Percentiles rank a stretch among this genome's conserved stretches.
Conservation (phyloP, 768 basidiomycete genomes). For the Lentinula boryana region DNA sequence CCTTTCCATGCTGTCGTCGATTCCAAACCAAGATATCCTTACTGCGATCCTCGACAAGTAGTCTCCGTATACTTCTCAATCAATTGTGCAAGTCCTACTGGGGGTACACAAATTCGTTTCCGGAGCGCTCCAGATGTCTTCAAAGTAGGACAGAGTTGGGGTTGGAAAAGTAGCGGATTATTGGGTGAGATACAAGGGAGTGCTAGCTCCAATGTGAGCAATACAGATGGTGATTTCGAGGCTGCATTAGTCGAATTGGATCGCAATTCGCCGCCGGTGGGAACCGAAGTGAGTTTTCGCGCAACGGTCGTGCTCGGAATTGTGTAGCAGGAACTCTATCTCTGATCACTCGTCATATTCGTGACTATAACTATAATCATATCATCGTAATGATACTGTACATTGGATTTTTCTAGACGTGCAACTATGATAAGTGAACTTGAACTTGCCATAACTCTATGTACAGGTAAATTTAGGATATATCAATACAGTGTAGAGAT, state of each 20-base stretch:
- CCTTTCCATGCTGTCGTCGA: neutral
- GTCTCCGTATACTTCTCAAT: slow-evolving; percentile 82
- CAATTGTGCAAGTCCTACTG: slow-evolving; percentile 74
- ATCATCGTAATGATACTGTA: too few species aligned
- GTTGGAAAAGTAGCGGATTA: slow-evolving; percentile 73
- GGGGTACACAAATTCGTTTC: slow-evolving; percentile 78
- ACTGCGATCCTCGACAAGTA: slow-evolving; percentile 65
- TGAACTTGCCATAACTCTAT: neutral
- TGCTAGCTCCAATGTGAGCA: slow-evolving; percentile 40
- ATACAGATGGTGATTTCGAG: slow-evolving; percentile 21
- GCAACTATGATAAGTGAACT: too few species aligned
- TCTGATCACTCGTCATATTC: neutral
- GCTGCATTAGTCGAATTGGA: slow-evolving; percentile 7
- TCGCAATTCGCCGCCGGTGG: slow-evolving; percentile 13
- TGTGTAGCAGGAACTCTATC: neutral
- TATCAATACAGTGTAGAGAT: neutral
- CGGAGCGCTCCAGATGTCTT: slow-evolving; percentile 84
- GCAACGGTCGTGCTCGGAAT: slow-evolving; percentile 10
- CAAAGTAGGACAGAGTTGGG: slow-evolving; percentile 85
- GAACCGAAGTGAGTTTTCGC: slow-evolving; percentile 13
- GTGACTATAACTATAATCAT: too few species aligned
- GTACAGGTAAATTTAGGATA: neutral
- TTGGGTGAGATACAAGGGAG: neutral
- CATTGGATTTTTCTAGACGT: too few species aligned
- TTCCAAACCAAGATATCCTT: slow-evolving; percentile 40